Conservation (phyloP, 139 green algal species). For the Gonium pectorale region DNA sequence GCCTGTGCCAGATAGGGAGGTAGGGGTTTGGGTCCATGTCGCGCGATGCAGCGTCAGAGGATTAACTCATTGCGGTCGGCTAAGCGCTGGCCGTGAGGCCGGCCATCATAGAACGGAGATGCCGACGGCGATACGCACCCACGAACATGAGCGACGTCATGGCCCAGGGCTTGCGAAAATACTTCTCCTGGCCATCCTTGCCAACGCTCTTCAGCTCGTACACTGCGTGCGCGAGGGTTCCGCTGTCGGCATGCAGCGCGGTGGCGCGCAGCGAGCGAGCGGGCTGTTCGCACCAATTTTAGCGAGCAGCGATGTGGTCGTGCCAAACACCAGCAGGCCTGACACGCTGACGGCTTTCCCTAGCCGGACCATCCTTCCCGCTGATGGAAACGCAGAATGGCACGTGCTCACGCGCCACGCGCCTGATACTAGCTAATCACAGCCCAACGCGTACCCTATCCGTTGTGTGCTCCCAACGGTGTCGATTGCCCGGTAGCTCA, state of each 20-base stretch:
- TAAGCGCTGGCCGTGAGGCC: too few relatives aligned
- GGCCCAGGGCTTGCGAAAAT: conserved; percentile 77
- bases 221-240: conserved; percentile 45
- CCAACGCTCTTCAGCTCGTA: conserved; percentile 67
- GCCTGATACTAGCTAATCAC: too few relatives aligned
- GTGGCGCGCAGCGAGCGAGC: not conserved
- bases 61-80: too few relatives aligned
- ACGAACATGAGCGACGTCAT: conserved; percentile 74
- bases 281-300: conserved; percentile 84
- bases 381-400: too few relatives aligned
- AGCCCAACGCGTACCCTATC: too few relatives aligned
- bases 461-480: too few relatives aligned
- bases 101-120: too few relatives aligned
- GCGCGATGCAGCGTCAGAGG: too few relatives aligned
- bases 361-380: conserved; percentile 31
- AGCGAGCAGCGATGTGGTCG: conserved; percentile 82
- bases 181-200: conserved; percentile 63
- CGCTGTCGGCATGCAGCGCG: not conserved
- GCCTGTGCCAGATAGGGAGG: conserved; percentile 42
- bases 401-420: too few relatives aligned
- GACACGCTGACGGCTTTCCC: conserved; percentile 58
- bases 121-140: conserved; percentile 11
- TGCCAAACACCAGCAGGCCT: conserved; percentile 86
- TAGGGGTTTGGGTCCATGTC: not conserved
- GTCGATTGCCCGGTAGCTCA: too few relatives aligned